A percentile compares a stretch with the other conserved stretches of the same genome.
phyloP scores from a whole-genome alignment of 345 rosid genomes.

The Hibiscus syriacus region DNA sequence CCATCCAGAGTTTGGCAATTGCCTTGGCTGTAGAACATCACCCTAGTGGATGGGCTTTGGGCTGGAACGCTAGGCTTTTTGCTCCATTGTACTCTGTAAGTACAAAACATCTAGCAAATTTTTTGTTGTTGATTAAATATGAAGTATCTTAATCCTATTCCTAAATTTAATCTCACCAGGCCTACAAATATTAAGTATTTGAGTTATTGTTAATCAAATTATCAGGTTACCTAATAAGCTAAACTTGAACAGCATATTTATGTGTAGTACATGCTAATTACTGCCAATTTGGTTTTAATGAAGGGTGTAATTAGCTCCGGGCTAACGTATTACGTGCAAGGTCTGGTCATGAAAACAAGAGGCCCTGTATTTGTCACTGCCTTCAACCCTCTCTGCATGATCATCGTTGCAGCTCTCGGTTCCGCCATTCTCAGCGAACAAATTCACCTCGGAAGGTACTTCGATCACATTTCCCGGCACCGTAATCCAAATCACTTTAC shows the following conservation, averaged over 20 bases:
- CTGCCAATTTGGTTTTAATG: background rate
- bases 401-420: constrained; percentile 48
- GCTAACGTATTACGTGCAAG: constrained; percentile 64
- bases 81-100: constrained; percentile 58
- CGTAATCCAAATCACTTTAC: background rate
- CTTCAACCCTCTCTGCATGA: constrained; percentile 79
- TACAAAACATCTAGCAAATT: too few species aligned
- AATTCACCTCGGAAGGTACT: constrained; percentile 57
- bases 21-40: constrained; percentile 43
- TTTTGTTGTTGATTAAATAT: too few species aligned
- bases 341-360: too few species aligned
- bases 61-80: constrained; percentile 62
- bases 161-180: too few species aligned
- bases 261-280: too few species aligned
- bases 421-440: constrained; percentile 48
- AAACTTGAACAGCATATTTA: too few species aligned
- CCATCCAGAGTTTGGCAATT: constrained; percentile 42
- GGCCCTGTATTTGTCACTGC: too few species aligned
- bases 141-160: too few species aligned
- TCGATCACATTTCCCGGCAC: background rate
- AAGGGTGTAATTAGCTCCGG: constrained; percentile 69
- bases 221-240: too few species aligned
- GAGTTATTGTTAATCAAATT: too few species aligned
- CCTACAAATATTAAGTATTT: too few species aligned
- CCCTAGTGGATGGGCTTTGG: constrained; percentile 52